Evolutionary conservation across 129 eudicot genomes (phyloP).

Genomic region (Tanacetum coccineum): DNA sequence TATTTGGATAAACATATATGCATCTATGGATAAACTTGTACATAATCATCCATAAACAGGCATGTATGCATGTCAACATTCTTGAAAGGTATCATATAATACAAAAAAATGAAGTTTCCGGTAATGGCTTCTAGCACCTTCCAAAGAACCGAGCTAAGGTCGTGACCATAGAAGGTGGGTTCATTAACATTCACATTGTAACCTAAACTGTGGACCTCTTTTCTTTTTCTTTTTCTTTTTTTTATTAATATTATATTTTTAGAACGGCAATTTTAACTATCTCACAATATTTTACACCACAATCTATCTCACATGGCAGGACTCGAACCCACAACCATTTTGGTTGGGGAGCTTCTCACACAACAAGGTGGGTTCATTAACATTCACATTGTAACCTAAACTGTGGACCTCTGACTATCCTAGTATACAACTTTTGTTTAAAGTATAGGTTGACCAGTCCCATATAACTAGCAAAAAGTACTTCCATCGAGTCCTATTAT

Average conservation of each 20-base stretch:
- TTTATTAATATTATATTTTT: too few species aligned
- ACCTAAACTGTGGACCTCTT: neutral
- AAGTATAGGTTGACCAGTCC: neutral
- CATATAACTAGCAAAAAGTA: neutral
- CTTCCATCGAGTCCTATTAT: neutral
- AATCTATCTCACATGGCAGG: too few species aligned
- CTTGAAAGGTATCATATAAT: neutral
- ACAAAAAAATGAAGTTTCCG: neutral
- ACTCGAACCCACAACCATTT: too few species aligned
- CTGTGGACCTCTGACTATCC: neutral
- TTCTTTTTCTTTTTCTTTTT: too few species aligned
- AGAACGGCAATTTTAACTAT: too few species aligned
- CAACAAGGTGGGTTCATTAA: too few species aligned
- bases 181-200: neutral
- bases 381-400: neutral
- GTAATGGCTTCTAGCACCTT: neutral
- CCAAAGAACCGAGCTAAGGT: neutral
- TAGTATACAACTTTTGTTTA: neutral
- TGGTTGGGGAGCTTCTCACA: too few species aligned
- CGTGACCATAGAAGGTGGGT: neutral
- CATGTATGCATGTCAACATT: neutral
- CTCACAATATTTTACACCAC: too few species aligned
- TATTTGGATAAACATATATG: too few species aligned
- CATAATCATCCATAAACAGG: neutral
- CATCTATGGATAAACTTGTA: too few species aligned